Evolutionary conservation across 2,329 filamentous ascomycete species (phyloP).

Genomic region (Cytospora chrysosperma): DNA sequence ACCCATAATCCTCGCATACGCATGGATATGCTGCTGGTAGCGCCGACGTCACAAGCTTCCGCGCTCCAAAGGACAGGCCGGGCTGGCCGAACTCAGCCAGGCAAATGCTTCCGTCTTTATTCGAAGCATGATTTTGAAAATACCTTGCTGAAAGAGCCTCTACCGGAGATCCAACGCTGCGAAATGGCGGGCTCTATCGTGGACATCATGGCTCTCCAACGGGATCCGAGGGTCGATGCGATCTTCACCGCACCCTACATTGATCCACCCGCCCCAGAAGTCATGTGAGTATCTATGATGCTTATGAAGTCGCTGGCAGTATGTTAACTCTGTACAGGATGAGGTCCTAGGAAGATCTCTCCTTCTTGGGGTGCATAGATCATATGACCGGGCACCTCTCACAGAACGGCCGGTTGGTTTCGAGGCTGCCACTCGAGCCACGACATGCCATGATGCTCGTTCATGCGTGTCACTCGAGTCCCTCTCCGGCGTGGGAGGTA

Average conservation of each 20-base stretch:
- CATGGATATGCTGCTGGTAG: background rate
- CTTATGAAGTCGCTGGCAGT: too few species aligned
- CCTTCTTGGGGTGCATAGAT: background rate
- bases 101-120: conserved; percentile 75
- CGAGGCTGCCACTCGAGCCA: background rate
- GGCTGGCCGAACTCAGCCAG: conserved; percentile 74
- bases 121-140: conserved; percentile 57
- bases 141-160: background rate
- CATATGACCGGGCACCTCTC: background rate
- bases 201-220: background rate
- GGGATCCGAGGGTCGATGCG: background rate
- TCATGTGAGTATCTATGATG: background rate
- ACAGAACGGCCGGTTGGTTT: background rate
- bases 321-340: background rate
- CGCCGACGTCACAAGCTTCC: conserved; percentile 62
- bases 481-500: background rate
- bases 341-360: background rate
- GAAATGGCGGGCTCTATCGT: background rate
- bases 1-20: conserved; percentile 68
- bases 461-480: background rate
- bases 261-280: background rate
- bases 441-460: background rate
- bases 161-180: conserved; percentile 82
- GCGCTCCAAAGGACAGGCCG: conserved; percentile 75
- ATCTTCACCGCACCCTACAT: background rate